These are phyloP conservation scores for Graphilbum fragrans DNA, from an alignment of 2,329 filamentous ascomycete species.

Conservation along the genomic window DNA sequence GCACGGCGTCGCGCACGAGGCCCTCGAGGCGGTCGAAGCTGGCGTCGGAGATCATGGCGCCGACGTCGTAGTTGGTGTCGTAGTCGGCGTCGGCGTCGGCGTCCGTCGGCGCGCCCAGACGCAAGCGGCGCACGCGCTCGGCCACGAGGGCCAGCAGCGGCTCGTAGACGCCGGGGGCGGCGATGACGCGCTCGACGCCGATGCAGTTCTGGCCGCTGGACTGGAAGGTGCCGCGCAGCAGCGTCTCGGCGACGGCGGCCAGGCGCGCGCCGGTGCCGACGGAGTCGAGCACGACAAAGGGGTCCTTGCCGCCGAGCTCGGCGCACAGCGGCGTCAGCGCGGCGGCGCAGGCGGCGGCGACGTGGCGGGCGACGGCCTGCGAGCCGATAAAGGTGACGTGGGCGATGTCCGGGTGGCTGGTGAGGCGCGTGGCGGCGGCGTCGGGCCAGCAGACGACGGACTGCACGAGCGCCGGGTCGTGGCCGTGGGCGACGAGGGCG, in stretches of 20 bases:
- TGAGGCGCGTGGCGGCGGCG: constrained; percentile 66
- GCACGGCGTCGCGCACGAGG: constrained; percentile 66
- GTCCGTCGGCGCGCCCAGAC: constrained; percentile 47
- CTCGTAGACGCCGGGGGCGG: constrained; percentile 63
- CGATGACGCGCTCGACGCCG: constrained; percentile 87
- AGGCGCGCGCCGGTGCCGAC: constrained; percentile 43
- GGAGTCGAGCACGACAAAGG: constrained; percentile 80
- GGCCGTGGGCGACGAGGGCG: constrained; percentile 70
- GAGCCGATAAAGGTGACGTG: constrained; percentile 97
- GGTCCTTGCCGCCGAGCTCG: constrained; percentile 91
- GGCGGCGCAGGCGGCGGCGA: constrained; percentile 76
- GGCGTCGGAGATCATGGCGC: constrained; percentile 75
- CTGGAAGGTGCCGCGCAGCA: constrained; percentile 90
- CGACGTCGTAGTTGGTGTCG: constrained; percentile 48
- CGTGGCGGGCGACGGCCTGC: constrained; percentile 71
- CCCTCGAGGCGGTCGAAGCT: constrained; percentile 65
- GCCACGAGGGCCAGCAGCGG: constrained; percentile 57
- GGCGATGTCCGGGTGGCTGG: constrained; percentile 69
- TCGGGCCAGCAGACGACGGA: constrained; percentile 79
- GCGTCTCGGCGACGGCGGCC: constrained; percentile 61
- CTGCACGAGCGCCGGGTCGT: constrained; percentile 73
- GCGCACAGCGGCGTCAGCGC: constrained; percentile 78
- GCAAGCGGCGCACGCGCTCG: constrained; percentile 61
- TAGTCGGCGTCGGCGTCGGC: neutral
- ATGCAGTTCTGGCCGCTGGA: constrained; percentile 96